Evolutionary conservation across 306 rosid genomes (phyloP), one percentile per base, ranked within the genome.

Genomic region (Geum urbanum): DNA sequence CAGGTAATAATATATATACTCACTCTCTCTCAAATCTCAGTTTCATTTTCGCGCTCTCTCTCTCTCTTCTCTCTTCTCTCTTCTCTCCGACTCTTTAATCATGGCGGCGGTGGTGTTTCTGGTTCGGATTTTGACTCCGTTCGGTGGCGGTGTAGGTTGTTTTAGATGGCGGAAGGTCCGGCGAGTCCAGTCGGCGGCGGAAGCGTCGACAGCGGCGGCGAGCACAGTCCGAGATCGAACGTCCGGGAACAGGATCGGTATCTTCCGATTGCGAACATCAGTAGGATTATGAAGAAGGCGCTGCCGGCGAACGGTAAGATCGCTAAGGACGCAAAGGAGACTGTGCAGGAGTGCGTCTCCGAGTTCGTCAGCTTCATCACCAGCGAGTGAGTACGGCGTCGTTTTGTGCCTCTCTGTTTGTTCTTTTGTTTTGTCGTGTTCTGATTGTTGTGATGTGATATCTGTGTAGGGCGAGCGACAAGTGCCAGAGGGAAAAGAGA

Each of bases 321-420:
- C 16, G 99, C 99, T 0, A 95, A 95, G 84, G 99, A 95, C 45
- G 97, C 99, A 2, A 89, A 91, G 72, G 99, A 95, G 71, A 95
- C 92, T 10, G 95, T 89, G n/a, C 99, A 89, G 66, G 97, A 95
- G 69, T 95, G 99, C 69, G 97, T 95, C 18, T 95, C 99, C 0
- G 96, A 95, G 84, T 95, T 95, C 85, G 89, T 95, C 67, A 95
- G 97, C 85, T 95, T 95, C 82, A 76, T 95, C 71, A 95, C 99
- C 50, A 91, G 91, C 96, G 99, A 91, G 99, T 95, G 97, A 91
- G 99, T 95, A 66, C 19, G 81, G 57, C 50, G 24, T 51, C 27
- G 55, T 10, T 61, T 24, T 51, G 1, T 49, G 6, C 1, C 40
- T 32, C 0, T 9, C 55, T n/a, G 41, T 35, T 2, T 6, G 3